A percentile compares a stretch with the other conserved stretches of the same genome.
These are phyloP conservation scores for Alternaria tenuissima DNA, from an alignment of 2,329 filamentous ascomycete species.

Conservation along the genomic window DNA sequence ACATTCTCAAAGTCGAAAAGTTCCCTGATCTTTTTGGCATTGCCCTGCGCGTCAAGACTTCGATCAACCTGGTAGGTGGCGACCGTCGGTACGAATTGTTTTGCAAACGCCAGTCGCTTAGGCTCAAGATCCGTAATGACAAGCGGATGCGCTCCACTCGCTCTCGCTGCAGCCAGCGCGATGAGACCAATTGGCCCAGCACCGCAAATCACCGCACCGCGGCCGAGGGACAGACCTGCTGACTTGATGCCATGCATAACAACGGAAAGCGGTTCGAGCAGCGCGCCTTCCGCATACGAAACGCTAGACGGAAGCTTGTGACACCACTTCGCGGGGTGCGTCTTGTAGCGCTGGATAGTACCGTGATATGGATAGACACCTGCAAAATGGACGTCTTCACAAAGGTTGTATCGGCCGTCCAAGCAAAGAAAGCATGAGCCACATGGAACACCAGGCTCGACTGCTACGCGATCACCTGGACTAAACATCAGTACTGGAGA, in stretches of 20 bases:
- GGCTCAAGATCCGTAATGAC: conserved; percentile 71
- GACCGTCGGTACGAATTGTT: conserved; percentile 63
- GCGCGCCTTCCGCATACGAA: conserved; percentile 66
- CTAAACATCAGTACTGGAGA: background rate
- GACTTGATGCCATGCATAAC: conserved; percentile 67
- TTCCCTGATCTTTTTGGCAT: conserved; percentile 62
- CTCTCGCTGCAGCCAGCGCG: conserved; percentile 66
- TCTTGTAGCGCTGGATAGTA: conserved; percentile 68
- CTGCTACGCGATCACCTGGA: conserved; percentile 68
- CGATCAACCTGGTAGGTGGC: conserved; percentile 63
- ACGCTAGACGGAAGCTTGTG: conserved; percentile 63
- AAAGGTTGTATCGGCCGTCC: conserved; percentile 70
- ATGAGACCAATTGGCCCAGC: conserved; percentile 72
- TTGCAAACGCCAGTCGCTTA: conserved; percentile 65
- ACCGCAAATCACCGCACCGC: conserved; percentile 62
- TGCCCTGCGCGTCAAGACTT: conserved; percentile 57
- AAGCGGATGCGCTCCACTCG: conserved; percentile 69
- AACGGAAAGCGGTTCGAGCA: conserved; percentile 71
- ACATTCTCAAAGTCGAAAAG: conserved; percentile 58
- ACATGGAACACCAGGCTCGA: conserved; percentile 73
- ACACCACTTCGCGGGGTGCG: conserved; percentile 66
- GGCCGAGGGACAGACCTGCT: conserved; percentile 63
- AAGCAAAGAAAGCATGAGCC: conserved; percentile 66
- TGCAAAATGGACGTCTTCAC: conserved; percentile 67
- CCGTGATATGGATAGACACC: conserved; percentile 69